A percentile compares a stretch with the other conserved stretches of the same genome.
phyloP scores from a whole-genome alignment of 805 yeast genomes.

The Saturnispora zaruensis region DNA sequence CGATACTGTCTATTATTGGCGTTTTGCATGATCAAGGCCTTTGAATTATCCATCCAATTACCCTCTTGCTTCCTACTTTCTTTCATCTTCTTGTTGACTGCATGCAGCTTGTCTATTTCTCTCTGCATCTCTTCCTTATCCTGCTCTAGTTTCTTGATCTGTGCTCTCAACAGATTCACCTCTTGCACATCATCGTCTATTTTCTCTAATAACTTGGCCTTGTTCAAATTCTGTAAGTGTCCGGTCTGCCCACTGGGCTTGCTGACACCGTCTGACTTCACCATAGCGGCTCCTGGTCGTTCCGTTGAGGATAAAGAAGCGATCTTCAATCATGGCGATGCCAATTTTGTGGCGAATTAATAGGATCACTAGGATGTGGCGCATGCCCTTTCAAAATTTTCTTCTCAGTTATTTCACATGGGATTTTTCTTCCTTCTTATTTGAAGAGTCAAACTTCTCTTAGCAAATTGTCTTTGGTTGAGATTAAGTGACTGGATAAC shows the following conservation, averaged over 20 bases:
- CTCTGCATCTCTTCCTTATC: constrained; percentile 3
- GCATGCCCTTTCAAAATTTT: background rate
- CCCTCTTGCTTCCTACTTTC: constrained; percentile 2
- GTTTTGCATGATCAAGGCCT: constrained; percentile 17
- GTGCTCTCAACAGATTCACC: constrained; percentile 30
- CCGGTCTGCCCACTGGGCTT: background rate
- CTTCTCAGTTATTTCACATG: background rate
- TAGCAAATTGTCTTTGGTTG: background rate
- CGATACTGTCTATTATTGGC: constrained; percentile 36
- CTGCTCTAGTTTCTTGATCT: constrained; percentile 19
- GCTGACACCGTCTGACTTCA: background rate
- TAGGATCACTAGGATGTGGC: background rate
- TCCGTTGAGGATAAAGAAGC: background rate
- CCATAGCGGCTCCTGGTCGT: background rate
- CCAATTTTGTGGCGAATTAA: background rate
- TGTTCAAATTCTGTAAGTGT: constrained; percentile 24
- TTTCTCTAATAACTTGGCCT: constrained; percentile 30
- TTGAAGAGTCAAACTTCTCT: background rate
- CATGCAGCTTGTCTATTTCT: constrained; percentile 6
- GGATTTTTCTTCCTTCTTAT: background rate
- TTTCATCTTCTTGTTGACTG: constrained; percentile 4
- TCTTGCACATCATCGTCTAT: constrained; percentile 38
- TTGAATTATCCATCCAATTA: constrained; percentile 20
- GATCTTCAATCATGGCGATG: background rate
- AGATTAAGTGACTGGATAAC: background rate